These are phyloP conservation scores for Colletotrichum sidae DNA, from an alignment of 2,329 filamentous ascomycete genomes.

Conservation along the genomic window DNA sequence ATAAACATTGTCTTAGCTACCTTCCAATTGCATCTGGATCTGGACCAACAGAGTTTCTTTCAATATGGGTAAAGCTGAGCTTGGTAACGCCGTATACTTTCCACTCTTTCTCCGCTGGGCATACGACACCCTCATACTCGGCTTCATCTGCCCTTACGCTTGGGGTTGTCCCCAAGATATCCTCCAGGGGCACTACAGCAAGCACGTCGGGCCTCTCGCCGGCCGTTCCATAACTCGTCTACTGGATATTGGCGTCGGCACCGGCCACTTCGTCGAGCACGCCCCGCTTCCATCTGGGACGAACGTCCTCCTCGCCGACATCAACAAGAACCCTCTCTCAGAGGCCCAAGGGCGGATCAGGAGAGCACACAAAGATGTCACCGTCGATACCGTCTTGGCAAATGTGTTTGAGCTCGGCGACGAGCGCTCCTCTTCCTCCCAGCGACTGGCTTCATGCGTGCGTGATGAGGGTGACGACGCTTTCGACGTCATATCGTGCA, in stretches of 20 bases:
- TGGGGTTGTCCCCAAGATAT: slow-evolving; percentile 16
- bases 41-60: no score
- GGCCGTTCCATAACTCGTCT: slow-evolving; percentile 5
- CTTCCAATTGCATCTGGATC: no score
- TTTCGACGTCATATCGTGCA: slow-evolving; percentile 16
- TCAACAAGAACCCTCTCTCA: slow-evolving; percentile 10
- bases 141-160: slow-evolving; percentile 2
- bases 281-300: background rate
- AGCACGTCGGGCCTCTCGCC: background rate
- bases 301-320: slow-evolving; percentile 10
- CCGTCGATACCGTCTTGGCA: background rate
- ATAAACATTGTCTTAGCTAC: no score
- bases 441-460: background rate
- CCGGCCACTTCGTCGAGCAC: slow-evolving; percentile 10
- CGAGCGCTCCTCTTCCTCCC: no score
- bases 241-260: slow-evolving; percentile 23
- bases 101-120: slow-evolving; percentile 7
- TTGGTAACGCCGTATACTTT: slow-evolving; percentile 15
- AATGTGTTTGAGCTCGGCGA: slow-evolving; percentile 12
- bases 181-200: slow-evolving; percentile 6
- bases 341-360: slow-evolving; percentile 8
- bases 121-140: slow-evolving; percentile 15
- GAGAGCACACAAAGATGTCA: slow-evolving; percentile 1
- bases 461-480: background rate
- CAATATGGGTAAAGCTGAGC: slow-evolving; percentile 2